phyloP scores from a whole-genome alignment of 1,139 yeast genomes.

The Hyphopichia pseudoburtonii region DNA sequence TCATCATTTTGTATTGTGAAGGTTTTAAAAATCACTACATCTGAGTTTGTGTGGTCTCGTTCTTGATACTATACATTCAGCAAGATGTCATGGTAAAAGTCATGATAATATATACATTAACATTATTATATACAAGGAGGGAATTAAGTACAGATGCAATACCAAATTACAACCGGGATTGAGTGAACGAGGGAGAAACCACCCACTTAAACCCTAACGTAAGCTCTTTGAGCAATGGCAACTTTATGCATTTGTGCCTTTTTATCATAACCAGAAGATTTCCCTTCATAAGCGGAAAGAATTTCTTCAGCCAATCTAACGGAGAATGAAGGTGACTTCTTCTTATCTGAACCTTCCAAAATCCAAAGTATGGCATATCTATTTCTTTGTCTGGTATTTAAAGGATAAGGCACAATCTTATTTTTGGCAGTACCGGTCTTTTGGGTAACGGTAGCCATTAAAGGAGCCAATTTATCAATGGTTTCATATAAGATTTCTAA shows the following conservation, averaged over 20 bases:
- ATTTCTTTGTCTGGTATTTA: conserved; percentile 77
- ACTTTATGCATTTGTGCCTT: conserved; percentile 78
- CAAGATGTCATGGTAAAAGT: too few species aligned
- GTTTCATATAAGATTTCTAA: conserved; percentile 70
- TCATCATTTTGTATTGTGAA: too few species aligned
- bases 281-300: conserved; percentile 72
- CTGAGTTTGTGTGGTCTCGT: too few species aligned
- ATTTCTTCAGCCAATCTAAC: conserved; percentile 93
- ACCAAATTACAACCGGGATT: too few species aligned
- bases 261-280: conserved; percentile 82
- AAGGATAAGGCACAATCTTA: conserved; percentile 76
- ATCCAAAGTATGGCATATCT: conserved; percentile 91
- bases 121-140: neutral
- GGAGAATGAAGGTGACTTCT: conserved; percentile 76
- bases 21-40: too few species aligned
- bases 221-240: conserved; percentile 82
- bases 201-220: conserved; percentile 43
- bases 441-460: conserved; percentile 73
- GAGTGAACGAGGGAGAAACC: too few species aligned
- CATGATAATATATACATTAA: neutral
- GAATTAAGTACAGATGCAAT: too few species aligned
- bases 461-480: conserved; percentile 81
- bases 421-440: conserved; percentile 88
- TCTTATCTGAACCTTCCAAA: conserved; percentile 75
- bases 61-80: too few species aligned